These are phyloP conservation scores for Sporisorium exsertum DNA, from an alignment of 1,284 basidiomycete species.

Conservation along the genomic window DNA sequence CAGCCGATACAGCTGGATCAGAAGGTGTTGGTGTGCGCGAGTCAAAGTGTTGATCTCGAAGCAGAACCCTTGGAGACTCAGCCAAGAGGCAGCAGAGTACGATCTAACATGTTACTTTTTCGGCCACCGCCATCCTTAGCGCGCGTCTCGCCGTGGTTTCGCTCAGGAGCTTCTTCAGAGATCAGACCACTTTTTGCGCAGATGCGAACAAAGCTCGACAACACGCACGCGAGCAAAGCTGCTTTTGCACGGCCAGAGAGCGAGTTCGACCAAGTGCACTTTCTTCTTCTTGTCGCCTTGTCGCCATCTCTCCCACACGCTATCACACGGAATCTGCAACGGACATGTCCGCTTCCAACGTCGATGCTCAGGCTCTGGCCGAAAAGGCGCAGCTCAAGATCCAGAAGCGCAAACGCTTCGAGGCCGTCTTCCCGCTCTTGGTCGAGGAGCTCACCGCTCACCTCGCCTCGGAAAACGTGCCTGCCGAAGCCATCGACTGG, in stretches of 20 bases:
- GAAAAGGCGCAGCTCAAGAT: constrained; percentile 64
- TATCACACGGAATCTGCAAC: not conserved
- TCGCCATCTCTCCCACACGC: not conserved
- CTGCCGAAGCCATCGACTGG: constrained; percentile 84
- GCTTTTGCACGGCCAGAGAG: not conserved
- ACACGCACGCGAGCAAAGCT: not conserved
- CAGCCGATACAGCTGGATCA: not conserved
- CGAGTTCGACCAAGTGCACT: constrained; percentile 14
- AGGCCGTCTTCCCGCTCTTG: constrained; percentile 73
- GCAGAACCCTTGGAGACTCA: not conserved
- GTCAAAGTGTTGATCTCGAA: constrained; percentile 34
- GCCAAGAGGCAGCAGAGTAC: not conserved
- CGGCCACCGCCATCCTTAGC: no score
- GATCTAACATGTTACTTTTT: not conserved
- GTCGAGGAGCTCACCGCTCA: constrained; percentile 76
- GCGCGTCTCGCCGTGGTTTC: no score
- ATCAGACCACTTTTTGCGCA: constrained; percentile 42
- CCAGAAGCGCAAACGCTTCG: constrained; percentile 70
- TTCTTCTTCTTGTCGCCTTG: constrained; percentile 7
- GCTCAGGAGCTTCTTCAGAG: constrained; percentile 4
- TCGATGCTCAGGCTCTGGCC: constrained; percentile 38
- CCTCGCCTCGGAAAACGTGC: constrained; percentile 75
- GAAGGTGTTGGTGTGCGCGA: constrained; percentile 1
- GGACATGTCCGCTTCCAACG: constrained; percentile 31
- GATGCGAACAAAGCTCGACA: not conserved